Percentiles rank a stretch among this genome's conserved stretches.
Evolutionary conservation across 2,329 filamentous ascomycete genomes (phyloP).

Genomic region (Paraconiothyrium brasiliense): DNA sequence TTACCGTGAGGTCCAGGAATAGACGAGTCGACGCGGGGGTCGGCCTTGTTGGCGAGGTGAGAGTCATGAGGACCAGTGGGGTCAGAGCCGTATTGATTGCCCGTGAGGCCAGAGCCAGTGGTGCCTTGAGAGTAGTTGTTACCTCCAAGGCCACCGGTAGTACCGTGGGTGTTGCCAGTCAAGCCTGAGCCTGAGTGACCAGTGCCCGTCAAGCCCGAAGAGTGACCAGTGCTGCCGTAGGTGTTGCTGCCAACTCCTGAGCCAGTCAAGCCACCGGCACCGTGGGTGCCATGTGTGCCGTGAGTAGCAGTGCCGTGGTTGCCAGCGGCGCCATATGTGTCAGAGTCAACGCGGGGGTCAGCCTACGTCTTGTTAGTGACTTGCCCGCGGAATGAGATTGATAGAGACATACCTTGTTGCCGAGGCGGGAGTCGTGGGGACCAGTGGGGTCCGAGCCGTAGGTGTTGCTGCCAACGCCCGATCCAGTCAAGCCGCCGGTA

Average conservation of each 20-base stretch:
- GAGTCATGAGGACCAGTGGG: conserved; percentile 43
- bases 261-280: too few species aligned
- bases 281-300: neutral
- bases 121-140: conserved; percentile 8
- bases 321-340: conserved; percentile 30
- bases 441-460: conserved; percentile 37
- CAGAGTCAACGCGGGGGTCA: conserved; percentile 46
- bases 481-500: conserved; percentile 18
- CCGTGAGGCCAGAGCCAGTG: conserved; percentile 14
- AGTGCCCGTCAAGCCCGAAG: conserved; percentile 15
- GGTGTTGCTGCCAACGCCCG: conserved; percentile 13
- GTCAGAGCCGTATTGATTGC: conserved; percentile 24
- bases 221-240: conserved; percentile 10
- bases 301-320: conserved; percentile 18
- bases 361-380: neutral
- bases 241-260: too few species aligned
- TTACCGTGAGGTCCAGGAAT: conserved; percentile 19
- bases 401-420: conserved; percentile 31
- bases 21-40: conserved; percentile 43
- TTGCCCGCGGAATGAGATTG: neutral
- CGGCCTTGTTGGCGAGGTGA: conserved; percentile 37
- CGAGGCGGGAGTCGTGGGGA: conserved; percentile 37
- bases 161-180: neutral
- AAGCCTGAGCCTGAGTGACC: conserved; percentile 21
- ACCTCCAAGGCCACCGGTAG: neutral